Base-by-base conservation (phyloP, 306 rosid genomes). In the Fragaria vesca region DNA sequence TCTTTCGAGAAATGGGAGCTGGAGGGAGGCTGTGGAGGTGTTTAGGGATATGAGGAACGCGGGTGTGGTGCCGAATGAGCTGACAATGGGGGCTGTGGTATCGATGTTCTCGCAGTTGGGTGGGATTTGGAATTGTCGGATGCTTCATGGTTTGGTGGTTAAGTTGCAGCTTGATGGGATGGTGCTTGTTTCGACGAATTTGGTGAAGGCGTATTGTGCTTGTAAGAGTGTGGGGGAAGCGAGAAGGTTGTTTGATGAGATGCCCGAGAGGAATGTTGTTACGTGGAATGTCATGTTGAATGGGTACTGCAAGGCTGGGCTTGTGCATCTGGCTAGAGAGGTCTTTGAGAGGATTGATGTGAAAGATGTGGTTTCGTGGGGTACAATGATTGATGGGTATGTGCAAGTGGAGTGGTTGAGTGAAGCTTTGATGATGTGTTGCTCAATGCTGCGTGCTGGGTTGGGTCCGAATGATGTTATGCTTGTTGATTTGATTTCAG, bases 251-350 rank as follows among this genome's bases (percentile, higher is more conserved):
- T 95, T 95, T 79, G 84, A 78, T 66, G 81, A 80, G 71, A 92
- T 89, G 95, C 87, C 91, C 32, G 91, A 82, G 18, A 83, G 85
- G 83, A 95, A 90, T 81, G 77, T 85, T 65, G 93, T 92, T 12
- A 82, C 98, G 0, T 92, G 97, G 93, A 92, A 94, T 87, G 97
- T 87, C 30, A 92, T 92, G 91, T 84, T 94, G 42, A 92, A 90
- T 77, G 97, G 98, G 45, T 89, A 89, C 83, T 79, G 93, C 4
- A 94, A 94, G 87, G 80, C 88, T 0, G 87, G 95, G n/a, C 86
- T 85, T 58, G 80, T 89, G 65, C 86, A 82, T 77, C 24, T 34
- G 71, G 90, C 97, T 6, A 89, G 86, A 62, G 93, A 88, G 69
- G 81, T 91, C 84, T 95, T 95, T 76, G 93, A 90, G 78, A 84